phyloP scores from a whole-genome alignment of 805 yeast genomes.

The Hyphopichia homilentoma region DNA sequence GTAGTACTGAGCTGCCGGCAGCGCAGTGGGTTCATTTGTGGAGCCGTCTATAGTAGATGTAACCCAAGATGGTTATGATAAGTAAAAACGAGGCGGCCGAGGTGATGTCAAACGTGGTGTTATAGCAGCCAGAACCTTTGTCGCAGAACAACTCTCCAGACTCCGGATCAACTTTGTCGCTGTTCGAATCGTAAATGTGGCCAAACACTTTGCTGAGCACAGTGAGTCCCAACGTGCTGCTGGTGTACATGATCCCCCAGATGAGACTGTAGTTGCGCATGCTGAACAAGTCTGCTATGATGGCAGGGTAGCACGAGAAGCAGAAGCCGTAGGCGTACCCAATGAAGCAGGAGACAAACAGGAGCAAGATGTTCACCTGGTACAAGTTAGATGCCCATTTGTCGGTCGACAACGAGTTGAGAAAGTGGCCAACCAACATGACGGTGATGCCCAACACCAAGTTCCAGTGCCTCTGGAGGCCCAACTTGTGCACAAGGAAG shows the following conservation, averaged over 20 bases:
- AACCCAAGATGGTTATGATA: conserved; percentile 14
- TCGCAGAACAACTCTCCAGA: conserved; percentile 17
- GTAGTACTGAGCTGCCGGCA: no score
- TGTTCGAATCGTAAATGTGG: conserved; percentile 22
- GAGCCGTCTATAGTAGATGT: conserved; percentile 11
- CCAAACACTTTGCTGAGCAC: conserved; percentile 31
- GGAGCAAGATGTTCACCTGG: conserved; percentile 15
- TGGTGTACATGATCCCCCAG: conserved; percentile 32
- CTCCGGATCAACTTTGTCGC: conserved; percentile 13
- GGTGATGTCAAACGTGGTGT: conserved; percentile 22
- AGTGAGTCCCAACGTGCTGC: conserved; percentile 29
- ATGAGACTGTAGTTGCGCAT: conserved; percentile 30
- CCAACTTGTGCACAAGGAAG: conserved; percentile 17
- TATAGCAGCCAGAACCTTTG: conserved; percentile 27
- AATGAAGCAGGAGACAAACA: conserved; percentile 22
- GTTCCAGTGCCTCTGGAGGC: conserved; percentile 31
- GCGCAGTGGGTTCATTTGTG: no score
- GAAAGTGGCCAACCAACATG: conserved; percentile 27
- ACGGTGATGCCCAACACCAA: conserved; percentile 22
- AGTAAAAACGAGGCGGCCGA: conserved; percentile 17
- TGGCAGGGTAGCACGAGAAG: conserved; percentile 32
- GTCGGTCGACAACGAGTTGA: conserved; percentile 14
- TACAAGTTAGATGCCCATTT: conserved; percentile 8
- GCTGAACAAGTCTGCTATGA: conserved; percentile 28
- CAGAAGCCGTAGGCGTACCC: conserved; percentile 34